Evolutionary conservation across 202 grass and related monocot genomes (phyloP), one percentile per base, ranked within the genome.

Genomic region (Panicum hallii): DNA sequence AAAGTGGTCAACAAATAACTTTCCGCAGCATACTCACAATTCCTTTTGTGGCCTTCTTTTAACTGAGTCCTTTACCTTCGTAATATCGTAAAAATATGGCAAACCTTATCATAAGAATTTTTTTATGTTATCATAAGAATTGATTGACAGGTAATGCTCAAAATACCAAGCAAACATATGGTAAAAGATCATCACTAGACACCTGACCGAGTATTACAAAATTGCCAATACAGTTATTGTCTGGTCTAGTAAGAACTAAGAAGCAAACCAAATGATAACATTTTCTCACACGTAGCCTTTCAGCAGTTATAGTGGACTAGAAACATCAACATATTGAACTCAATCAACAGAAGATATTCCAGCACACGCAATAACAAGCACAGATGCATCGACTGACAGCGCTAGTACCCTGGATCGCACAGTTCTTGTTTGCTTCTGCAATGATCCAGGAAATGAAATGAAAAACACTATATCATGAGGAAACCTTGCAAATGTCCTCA

Each of bases 401-500:
- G 38, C 46, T 57, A 86, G 48, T 19, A 77, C 49, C 67, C 34
- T 48, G 12, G 48, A 8, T 38, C 16, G 9, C 72, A 67, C 26
- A 61, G 77, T 0, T 16, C 34, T 41, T 26, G 47, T 64, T 47
- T 5, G 36, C 12, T 79, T 28, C 23, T 49, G 62, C 54, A 16
- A 61, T 79, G 68, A 65, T 74, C 45, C 20, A 70, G 67, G 58
- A 86, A 58, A 60, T 52, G 22, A 67, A 61, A 70, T 78, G 44
- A 79, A 79, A 74, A 30, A 26, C 58, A 34, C 42, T 16, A 62
- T 68, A 73, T 95, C 88, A 92, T 11, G 78, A 74, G 77, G 83
- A 49, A 78, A 98, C 80, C 87, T 98, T 98, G 87, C 95, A 92
- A 74, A 98, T 98, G 83, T 95, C 93, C 78, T 98, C 95, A 9